phyloP scores from a whole-genome alignment of 2,329 filamentous ascomycete genomes.

The Zasmidium citrigriseum region DNA sequence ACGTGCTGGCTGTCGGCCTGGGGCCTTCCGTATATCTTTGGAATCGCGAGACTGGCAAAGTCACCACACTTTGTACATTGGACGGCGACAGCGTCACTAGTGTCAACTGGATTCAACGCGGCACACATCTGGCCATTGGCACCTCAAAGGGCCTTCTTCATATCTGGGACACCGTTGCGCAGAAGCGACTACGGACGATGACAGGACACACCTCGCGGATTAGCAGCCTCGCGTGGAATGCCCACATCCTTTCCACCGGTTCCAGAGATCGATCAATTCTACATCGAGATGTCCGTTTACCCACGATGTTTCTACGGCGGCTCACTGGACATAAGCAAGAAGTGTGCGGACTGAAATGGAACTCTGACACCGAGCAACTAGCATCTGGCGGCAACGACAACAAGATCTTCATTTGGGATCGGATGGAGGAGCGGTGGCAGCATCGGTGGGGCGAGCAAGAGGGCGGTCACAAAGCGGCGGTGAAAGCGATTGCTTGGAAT shows the following conservation, averaged over 20 bases:
- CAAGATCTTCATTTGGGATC: slow-evolving; percentile 98
- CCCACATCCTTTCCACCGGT: slow-evolving; percentile 93
- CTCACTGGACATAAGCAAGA: slow-evolving; percentile 96
- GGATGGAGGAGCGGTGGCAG: slow-evolving; percentile 84
- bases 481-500: slow-evolving; percentile 97
- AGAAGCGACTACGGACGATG: slow-evolving; percentile 87
- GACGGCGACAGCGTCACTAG: slow-evolving; percentile 94
- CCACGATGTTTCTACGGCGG: slow-evolving; percentile 85
- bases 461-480: slow-evolving; percentile 91
- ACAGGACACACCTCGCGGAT: slow-evolving; percentile 92
- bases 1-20: slow-evolving; percentile 88
- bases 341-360: slow-evolving; percentile 96
- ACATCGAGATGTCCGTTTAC: slow-evolving; percentile 90
- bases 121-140: slow-evolving; percentile 92
- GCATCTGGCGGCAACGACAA: slow-evolving; percentile 98
- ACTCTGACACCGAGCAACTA: slow-evolving; percentile 90
- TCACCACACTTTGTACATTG: slow-evolving; percentile 91
- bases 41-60: slow-evolving; percentile 88
- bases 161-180: slow-evolving; percentile 93
- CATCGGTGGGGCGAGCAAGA: slow-evolving; percentile 95
- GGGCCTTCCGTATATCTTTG: slow-evolving; percentile 97
- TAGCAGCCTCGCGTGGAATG: slow-evolving; percentile 94
- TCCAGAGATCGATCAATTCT: slow-evolving; percentile 92
- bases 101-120: slow-evolving; percentile 94
- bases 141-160: slow-evolving; percentile 93